Evolutionary conservation across 2,329 filamentous ascomycete species (phyloP), one percentile per base, ranked within the genome.

Genomic region (Teratosphaeria pseudoeucalypti): DNA sequence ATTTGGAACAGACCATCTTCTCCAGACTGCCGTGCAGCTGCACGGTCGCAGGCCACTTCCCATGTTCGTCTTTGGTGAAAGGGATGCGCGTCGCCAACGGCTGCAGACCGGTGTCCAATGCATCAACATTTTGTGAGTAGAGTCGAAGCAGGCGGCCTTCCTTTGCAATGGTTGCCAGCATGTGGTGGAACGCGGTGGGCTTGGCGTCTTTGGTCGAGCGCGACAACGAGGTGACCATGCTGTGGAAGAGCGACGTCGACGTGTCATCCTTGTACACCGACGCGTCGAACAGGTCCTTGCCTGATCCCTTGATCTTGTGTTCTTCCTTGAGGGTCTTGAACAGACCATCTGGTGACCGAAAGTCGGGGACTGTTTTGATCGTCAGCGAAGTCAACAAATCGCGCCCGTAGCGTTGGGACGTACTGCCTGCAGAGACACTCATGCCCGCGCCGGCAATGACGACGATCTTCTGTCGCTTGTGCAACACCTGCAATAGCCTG

Each of bases 1-100:
- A 99, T 73, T 97, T 97, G 53, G 90, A 90, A 75, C 94, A 99
- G 16, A 95, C 88, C 92, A 97, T 97, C 73, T 96, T 94, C 68
- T 91, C 86, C 39, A 99, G 81, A 19, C 92, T 92, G 43, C 94
- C 94, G 68, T 99, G 94, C 9, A 99, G 81, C 73, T 97, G 94
- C 62, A 99, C 85, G 0, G 94, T 95, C 65, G 85, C 85, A 2
- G 94, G 94, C 94, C 94, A 99, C 16, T 92, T 92, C 0, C 86
- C 91, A 71, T 94, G 95, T 10, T 65, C 64, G 23, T 70, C 67
- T 64, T 83, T 80, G 62, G 86, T 87, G 12, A 99, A 79, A 1
- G 94, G 94, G 1, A 96, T 85, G 57, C 82, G 81, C 0, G 94
- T 97, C 29, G 82, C 81, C 9, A 99, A 78, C 2, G 92, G 92